Evolutionary conservation across 2,329 filamentous ascomycete species (phyloP).

Genomic region (Ramichloridium luteum): DNA sequence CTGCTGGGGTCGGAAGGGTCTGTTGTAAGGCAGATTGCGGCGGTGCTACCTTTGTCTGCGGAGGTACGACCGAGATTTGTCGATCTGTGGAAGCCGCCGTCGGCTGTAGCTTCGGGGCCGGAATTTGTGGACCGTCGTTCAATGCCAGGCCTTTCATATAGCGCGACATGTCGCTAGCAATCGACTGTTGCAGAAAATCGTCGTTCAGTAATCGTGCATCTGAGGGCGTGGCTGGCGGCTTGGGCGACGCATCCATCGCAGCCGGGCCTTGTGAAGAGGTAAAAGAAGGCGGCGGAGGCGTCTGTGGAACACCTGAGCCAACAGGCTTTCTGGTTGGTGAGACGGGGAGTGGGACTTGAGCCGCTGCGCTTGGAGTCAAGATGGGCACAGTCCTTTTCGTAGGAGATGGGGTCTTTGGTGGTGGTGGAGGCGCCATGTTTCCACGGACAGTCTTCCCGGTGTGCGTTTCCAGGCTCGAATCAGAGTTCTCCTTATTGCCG

Average conservation of each 20-base stretch:
- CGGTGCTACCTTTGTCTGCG: background rate
- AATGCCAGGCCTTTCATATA: slow-evolving; percentile 26
- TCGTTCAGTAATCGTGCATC: slow-evolving; percentile 27
- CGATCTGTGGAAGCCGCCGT: background rate
- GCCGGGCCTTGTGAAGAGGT: slow-evolving; percentile 14
- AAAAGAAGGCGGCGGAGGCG: slow-evolving; percentile 20
- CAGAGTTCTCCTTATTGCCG: slow-evolving; percentile 25
- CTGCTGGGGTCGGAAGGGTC: background rate
- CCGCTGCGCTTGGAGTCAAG: slow-evolving; percentile 29
- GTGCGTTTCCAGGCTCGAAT: slow-evolving; percentile 25
- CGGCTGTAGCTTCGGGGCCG: slow-evolving; percentile 13
- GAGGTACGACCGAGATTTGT: background rate
- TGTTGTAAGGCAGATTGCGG: background rate
- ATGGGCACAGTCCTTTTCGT: slow-evolving; percentile 27
- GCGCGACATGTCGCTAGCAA: slow-evolving; percentile 32
- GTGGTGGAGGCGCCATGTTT: slow-evolving; percentile 25
- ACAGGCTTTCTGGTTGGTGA: slow-evolving; percentile 34
- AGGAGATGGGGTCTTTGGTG: slow-evolving; percentile 30
- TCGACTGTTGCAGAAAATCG: slow-evolving; percentile 37
- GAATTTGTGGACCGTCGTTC: slow-evolving; percentile 21
- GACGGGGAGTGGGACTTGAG: slow-evolving; percentile 33
- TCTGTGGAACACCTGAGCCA: slow-evolving; percentile 17
- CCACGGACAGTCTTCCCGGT: slow-evolving; percentile 7
- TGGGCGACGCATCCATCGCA: slow-evolving; percentile 19
- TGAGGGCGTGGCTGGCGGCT: slow-evolving; percentile 22